A percentile compares a stretch with the other conserved stretches of the same genome.
These are phyloP conservation scores for Orychophragmus violaceus DNA, from an alignment of 345 rosid genomes.

Conservation along the genomic window DNA sequence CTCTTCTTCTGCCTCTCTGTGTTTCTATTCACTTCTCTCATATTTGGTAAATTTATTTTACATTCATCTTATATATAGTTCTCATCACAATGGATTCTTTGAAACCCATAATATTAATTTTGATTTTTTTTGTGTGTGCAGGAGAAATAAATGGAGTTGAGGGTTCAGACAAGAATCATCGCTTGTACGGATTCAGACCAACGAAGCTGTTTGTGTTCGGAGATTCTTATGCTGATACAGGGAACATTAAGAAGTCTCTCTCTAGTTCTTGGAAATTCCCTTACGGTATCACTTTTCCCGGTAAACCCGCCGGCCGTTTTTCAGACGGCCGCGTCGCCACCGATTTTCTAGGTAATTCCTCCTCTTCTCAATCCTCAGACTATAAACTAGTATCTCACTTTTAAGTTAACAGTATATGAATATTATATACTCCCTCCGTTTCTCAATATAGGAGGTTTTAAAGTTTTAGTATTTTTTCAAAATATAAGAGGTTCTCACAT, in stretches of 20 bases:
- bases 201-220: constrained; percentile 57
- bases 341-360: constrained; percentile 42
- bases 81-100: not conserved
- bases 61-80: not conserved
- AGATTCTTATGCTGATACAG: constrained; percentile 63
- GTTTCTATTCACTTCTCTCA: not conserved
- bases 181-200: constrained; percentile 30
- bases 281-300: constrained; percentile 60
- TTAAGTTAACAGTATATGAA: no score
- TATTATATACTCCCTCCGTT: no score
- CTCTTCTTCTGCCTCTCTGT: constrained; percentile 19
- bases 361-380: not conserved
- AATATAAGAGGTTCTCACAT: no score
- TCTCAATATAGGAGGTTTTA: no score
- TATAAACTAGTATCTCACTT: no score
- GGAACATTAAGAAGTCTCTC: constrained; percentile 37
- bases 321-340: constrained; percentile 58
- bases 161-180: constrained; percentile 8
- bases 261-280: constrained; percentile 50
- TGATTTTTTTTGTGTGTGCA: not conserved
- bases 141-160: constrained; percentile 23
- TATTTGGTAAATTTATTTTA: constrained; percentile 20
- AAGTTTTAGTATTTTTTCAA: no score
- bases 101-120: not conserved
- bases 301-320: constrained; percentile 58